A percentile compares a stretch with the other conserved stretches of the same genome.
Evolutionary conservation across 345 rosid genomes (phyloP).

Genomic region (Brassica cretica): DNA sequence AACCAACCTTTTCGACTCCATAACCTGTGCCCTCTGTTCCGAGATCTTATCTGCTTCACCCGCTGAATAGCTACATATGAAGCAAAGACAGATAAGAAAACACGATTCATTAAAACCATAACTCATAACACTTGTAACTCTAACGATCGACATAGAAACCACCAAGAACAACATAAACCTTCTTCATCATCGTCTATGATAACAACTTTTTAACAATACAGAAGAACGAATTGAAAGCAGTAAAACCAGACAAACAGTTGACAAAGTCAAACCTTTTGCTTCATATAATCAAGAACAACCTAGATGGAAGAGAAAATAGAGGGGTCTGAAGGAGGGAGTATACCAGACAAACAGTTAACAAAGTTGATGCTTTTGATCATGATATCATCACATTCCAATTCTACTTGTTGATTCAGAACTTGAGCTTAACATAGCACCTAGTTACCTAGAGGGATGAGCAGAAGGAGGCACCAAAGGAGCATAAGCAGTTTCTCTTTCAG

Average conservation of each 20-base stretch:
- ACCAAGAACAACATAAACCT: neutral
- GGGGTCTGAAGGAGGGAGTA: neutral
- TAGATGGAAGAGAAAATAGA: neutral
- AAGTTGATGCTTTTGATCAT: neutral
- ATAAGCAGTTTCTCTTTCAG: constrained; percentile 87
- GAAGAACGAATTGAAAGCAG: too few species aligned
- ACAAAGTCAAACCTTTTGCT: neutral
- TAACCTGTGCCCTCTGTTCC: constrained; percentile 40
- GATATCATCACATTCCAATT: neutral
- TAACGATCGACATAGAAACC: neutral
- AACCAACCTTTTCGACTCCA: constrained; percentile 34
- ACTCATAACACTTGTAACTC: neutral
- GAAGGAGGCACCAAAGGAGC: constrained; percentile 56
- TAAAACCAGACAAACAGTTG: too few species aligned
- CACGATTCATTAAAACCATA: neutral
- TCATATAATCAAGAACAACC: neutral
- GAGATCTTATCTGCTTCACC: constrained; percentile 29
- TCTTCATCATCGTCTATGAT: too few species aligned
- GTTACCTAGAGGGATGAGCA: constrained; percentile 36
- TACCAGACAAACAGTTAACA: neutral
- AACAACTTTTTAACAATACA: too few species aligned
- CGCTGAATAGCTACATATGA: constrained; percentile 43
- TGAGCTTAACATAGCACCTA: neutral
- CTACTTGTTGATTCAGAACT: neutral
- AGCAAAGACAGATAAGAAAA: neutral